phyloP scores from a whole-genome alignment of 148 eudicot species.

The Vaccinium myrtillus region DNA sequence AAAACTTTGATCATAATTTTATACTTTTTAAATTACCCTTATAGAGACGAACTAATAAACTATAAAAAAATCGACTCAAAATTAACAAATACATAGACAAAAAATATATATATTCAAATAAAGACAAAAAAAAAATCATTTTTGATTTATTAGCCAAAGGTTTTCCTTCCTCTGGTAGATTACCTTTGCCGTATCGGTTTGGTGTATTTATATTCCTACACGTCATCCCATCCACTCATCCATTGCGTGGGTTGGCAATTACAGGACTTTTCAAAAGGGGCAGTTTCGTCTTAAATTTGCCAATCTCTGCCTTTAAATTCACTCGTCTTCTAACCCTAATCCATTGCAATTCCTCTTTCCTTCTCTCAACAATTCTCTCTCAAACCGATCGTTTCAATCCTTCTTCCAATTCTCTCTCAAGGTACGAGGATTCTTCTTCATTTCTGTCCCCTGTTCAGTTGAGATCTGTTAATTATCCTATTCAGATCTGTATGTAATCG shows the following conservation, averaged over 20 bases:
- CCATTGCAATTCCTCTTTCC: neutral
- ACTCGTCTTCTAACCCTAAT: neutral
- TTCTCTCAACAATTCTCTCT: neutral
- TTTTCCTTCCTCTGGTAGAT: neutral
- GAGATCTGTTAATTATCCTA: too few relatives aligned
- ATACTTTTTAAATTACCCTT: too few relatives aligned
- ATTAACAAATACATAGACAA: too few relatives aligned
- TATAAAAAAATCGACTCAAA: too few relatives aligned
- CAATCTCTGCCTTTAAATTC: neutral
- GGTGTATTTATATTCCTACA: neutral
- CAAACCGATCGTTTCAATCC: neutral
- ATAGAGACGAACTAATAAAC: too few relatives aligned
- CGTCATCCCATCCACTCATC: neutral
- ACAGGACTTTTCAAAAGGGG: neutral
- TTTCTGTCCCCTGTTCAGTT: neutral
- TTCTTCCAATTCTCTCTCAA: neutral
- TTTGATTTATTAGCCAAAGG: too few relatives aligned
- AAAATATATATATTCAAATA: too few relatives aligned
- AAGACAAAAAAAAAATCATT: too few relatives aligned
- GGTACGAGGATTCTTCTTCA: neutral
- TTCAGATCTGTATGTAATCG: too few relatives aligned
- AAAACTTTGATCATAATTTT: too few relatives aligned
- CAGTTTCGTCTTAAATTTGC: neutral
- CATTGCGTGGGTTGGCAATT: neutral
- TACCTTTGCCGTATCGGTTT: neutral